phyloP scores from a whole-genome alignment of 129 eudicot species.

The Arctium minus region DNA sequence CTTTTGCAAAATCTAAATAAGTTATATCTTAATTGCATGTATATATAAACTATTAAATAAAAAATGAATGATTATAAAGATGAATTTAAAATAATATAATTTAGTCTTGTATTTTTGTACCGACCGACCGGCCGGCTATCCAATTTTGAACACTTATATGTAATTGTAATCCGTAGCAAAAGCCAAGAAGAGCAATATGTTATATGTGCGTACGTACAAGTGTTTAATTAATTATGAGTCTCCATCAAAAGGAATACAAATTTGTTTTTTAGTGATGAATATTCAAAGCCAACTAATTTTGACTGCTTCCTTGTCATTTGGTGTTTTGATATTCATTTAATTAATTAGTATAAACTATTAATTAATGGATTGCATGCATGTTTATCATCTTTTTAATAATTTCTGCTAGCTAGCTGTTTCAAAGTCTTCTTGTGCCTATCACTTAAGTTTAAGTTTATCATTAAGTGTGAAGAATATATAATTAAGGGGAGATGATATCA shows the following conservation, averaged over 20 bases:
- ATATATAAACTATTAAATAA: too few relatives aligned
- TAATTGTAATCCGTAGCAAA: not conserved
- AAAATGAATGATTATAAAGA: too few relatives aligned
- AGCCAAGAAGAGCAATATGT: not conserved
- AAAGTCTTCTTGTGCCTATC: not conserved
- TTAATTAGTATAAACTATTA: conserved; percentile 1
- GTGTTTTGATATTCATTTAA: not conserved
- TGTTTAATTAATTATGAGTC: conserved; percentile 7
- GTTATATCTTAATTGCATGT: too few relatives aligned
- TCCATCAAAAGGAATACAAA: not conserved
- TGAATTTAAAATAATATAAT: too few relatives aligned
- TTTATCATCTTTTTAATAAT: not conserved
- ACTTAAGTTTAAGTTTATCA: not conserved
- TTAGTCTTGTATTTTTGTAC: too few relatives aligned
- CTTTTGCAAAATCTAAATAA: too few relatives aligned
- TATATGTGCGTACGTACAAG: not conserved
- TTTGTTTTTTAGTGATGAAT: conserved; percentile 10
- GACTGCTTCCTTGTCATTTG: conserved; percentile 20
- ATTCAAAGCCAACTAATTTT: conserved; percentile 12
- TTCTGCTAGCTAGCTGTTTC: not conserved
- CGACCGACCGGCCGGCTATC: not conserved
- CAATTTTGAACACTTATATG: not conserved
- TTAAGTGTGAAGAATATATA: too few relatives aligned
- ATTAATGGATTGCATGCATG: not conserved
- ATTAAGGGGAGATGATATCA: too few relatives aligned